phyloP scores from a whole-genome alignment of 2,329 filamentous ascomycete genomes.

The Trichophyton simii region DNA sequence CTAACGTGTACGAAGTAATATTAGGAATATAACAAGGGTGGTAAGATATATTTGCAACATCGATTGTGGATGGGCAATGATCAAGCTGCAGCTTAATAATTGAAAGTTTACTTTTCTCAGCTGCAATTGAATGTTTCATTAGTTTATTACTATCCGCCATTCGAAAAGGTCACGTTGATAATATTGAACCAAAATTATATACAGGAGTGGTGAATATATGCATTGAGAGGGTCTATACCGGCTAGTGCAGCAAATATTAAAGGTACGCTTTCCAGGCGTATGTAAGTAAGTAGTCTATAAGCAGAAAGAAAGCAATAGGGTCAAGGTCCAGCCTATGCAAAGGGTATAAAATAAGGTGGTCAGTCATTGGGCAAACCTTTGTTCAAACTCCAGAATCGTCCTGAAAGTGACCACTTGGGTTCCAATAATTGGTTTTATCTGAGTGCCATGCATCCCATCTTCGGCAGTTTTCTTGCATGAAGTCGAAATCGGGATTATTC shows the following conservation, averaged over 20 bases:
- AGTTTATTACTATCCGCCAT: too few relatives aligned
- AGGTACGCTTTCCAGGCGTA: not conserved
- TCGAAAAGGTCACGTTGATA: too few relatives aligned
- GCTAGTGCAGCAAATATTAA: not conserved
- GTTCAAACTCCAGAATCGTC: constrained; percentile 18
- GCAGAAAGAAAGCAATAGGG: not conserved
- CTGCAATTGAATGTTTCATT: too few relatives aligned
- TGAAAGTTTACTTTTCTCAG: too few relatives aligned
- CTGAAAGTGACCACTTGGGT: constrained; percentile 15
- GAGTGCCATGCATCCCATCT: constrained; percentile 25
- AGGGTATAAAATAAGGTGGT: not conserved
- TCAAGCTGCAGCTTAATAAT: too few relatives aligned
- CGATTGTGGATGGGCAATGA: not conserved
- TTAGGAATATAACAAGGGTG: not conserved
- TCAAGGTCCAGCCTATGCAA: not conserved
- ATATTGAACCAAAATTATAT: not conserved
- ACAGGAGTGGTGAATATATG: not conserved
- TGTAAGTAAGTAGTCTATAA: not conserved
- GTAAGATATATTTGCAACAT: not conserved
- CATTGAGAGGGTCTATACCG: not conserved
- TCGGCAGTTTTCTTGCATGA: constrained; percentile 10
- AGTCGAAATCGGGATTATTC: constrained; percentile 19
- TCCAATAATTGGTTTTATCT: constrained; percentile 15
- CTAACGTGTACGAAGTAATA: not conserved
- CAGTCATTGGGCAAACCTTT: not conserved